phyloP scores from a whole-genome alignment of 1,284 basidiomycete species.

The Inonotus obliquus region DNA sequence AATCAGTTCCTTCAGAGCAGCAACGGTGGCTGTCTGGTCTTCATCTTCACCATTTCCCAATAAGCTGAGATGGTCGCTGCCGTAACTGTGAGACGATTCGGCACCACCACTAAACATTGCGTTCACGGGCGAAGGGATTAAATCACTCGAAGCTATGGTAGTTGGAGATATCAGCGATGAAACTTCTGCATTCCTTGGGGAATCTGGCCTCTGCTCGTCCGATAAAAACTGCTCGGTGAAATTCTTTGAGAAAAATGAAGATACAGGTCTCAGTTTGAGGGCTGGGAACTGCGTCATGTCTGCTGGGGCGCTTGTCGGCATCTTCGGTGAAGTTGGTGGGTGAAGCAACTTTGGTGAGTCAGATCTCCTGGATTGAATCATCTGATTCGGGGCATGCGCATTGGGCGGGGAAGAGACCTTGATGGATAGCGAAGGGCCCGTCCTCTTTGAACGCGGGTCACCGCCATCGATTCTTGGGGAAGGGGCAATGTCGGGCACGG shows the following conservation, averaged over 20 bases:
- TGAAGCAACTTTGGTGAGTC: conserved; percentile 19
- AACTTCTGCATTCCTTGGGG: conserved; percentile 32
- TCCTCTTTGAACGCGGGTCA: conserved; percentile 12
- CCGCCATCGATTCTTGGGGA: conserved; percentile 2
- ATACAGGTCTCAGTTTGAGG: conserved; percentile 70
- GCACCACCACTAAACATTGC: background rate
- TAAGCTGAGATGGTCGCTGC: background rate
- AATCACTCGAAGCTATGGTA: conserved; percentile 10
- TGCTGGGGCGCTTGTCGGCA: conserved; percentile 54
- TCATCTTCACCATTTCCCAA: conserved; percentile 24
- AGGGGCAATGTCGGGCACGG: conserved; percentile 35
- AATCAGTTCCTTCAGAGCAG: conserved; percentile 60
- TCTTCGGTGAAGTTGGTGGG: conserved; percentile 20
- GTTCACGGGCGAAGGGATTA: conserved; percentile 13
- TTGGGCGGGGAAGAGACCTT: conserved; percentile 15
- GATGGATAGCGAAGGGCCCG: conserved; percentile 13
- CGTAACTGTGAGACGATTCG: background rate
- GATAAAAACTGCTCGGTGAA: conserved; percentile 59
- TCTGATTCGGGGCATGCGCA: background rate
- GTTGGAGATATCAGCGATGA: conserved; percentile 16
- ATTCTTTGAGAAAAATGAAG: conserved; percentile 66
- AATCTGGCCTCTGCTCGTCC: conserved; percentile 25
- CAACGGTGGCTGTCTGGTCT: conserved; percentile 45
- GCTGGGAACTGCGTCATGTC: conserved; percentile 55
- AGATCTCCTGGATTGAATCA: background rate